These are phyloP conservation scores for Termitomyces eurrhizus DNA, from an alignment of 768 basidiomycete species.

Conservation along the genomic window DNA sequence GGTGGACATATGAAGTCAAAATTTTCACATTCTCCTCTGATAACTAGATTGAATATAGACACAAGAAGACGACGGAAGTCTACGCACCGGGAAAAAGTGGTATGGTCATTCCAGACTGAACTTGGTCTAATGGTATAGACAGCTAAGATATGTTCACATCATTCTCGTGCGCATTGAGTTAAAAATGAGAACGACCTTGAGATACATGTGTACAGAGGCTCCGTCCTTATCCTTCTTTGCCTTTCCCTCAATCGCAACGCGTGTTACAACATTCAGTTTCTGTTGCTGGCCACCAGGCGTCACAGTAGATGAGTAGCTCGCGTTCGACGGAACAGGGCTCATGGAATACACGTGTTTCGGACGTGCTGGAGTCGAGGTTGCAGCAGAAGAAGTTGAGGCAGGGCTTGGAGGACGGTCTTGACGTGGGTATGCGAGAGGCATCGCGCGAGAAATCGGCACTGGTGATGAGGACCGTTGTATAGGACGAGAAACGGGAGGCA, in stretches of 20 bases:
- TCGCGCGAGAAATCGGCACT: neutral
- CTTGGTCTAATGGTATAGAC: constrained; percentile 60
- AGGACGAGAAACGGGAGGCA: constrained; percentile 1
- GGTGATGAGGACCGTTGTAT: neutral
- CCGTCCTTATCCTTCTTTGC: constrained; percentile 63
- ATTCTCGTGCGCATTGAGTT: neutral
- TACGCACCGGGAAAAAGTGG: constrained; percentile 68
- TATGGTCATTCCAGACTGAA: constrained; percentile 64
- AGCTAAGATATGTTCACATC: constrained; percentile 36
- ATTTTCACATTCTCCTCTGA: constrained; percentile 81
- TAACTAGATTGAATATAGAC: neutral
- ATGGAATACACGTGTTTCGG: constrained; percentile 17
- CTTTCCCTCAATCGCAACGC: constrained; percentile 72
- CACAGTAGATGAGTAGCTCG: constrained; percentile 43
- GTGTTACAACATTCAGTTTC: constrained; percentile 67
- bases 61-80: neutral
- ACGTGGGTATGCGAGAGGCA: constrained; percentile 15
- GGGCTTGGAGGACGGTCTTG: constrained; percentile 14
- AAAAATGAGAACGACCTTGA: constrained; percentile 51
- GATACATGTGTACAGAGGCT: constrained; percentile 67
- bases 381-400: constrained; percentile 3
- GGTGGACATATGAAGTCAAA: constrained; percentile 69
- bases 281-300: constrained; percentile 38
- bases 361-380: constrained; percentile 11
- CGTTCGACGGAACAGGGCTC: constrained; percentile 22